Evolutionary conservation across 805 yeast genomes (phyloP).

Genomic region (Wickerhamiella domercqiae): DNA sequence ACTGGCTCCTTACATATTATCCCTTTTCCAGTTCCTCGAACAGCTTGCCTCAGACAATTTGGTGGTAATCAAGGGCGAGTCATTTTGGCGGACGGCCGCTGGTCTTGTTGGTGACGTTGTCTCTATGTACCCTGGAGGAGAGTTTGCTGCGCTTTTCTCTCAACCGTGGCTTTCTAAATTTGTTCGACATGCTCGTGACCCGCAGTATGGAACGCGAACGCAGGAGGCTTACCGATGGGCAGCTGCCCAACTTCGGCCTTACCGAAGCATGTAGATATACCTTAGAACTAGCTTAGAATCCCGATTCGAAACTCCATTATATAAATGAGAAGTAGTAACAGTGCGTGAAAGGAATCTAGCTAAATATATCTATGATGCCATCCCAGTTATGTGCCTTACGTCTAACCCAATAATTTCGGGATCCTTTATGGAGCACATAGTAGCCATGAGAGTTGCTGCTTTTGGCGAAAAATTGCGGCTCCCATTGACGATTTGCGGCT

Average conservation of each 20-base stretch:
- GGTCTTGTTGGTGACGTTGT: slow-evolving; percentile 91
- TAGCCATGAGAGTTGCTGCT: slow-evolving; percentile 23
- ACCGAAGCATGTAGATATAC: too few species aligned
- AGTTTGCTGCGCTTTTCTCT: slow-evolving; percentile 46
- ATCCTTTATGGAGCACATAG: slow-evolving; percentile 34
- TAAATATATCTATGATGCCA: slow-evolving; percentile 8
- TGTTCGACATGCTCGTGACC: slow-evolving; percentile 57
- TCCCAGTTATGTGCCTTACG: slow-evolving; percentile 29
- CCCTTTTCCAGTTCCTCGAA: slow-evolving; percentile 56
- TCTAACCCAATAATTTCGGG: slow-evolving; percentile 56
- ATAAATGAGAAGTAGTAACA: too few species aligned
- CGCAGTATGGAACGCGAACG: slow-evolving; percentile 46
- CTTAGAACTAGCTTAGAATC: too few species aligned
- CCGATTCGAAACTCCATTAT: too few species aligned
- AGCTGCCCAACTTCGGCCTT: too few species aligned
- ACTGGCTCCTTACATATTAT: slow-evolving; percentile 47
- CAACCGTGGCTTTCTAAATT: slow-evolving; percentile 71
- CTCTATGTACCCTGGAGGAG: slow-evolving; percentile 67
- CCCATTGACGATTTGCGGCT: slow-evolving; percentile 30
- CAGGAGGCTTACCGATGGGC: slow-evolving; percentile 97
- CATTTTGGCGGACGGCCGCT: slow-evolving; percentile 66
- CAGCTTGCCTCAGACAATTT: slow-evolving; percentile 43
- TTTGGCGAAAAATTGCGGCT: slow-evolving; percentile 49
- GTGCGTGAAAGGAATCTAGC: too few species aligned
- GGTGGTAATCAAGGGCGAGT: slow-evolving; percentile 41